Conservation (phyloP, 2,329 filamentous ascomycete genomes). For the Penicillium sp. region DNA sequence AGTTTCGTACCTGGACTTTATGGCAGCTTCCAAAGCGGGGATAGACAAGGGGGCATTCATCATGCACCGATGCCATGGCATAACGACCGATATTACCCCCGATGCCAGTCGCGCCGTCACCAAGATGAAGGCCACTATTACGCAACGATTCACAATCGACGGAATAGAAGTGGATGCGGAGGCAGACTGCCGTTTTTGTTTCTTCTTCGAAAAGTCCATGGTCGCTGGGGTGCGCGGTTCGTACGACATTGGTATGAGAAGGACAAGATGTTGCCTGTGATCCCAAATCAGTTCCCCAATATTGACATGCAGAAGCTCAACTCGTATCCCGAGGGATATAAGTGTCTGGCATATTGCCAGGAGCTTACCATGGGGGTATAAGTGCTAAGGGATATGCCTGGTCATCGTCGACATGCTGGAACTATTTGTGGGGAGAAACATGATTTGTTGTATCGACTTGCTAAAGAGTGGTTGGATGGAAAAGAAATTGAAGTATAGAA, state of each 20-base stretch:
- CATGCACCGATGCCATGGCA: constrained; percentile 53
- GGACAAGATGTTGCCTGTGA: constrained; percentile 50
- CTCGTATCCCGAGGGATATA: constrained; percentile 46
- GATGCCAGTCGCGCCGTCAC: constrained; percentile 45
- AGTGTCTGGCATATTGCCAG: constrained; percentile 45
- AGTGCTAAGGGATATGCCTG: constrained; percentile 47
- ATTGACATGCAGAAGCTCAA: constrained; percentile 43
- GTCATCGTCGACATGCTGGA: constrained; percentile 40
- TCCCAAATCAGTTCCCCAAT: constrained; percentile 43
- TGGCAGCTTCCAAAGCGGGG: constrained; percentile 50
- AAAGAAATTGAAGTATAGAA: constrained; percentile 27
- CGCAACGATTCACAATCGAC: constrained; percentile 48
- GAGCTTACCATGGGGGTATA: constrained; percentile 48
- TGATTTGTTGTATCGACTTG: constrained; percentile 46
- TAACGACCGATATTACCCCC: constrained; percentile 44
- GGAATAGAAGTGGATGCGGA: constrained; percentile 48
- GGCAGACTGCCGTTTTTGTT: constrained; percentile 48
- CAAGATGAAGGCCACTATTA: constrained; percentile 54
- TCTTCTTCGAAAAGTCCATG: constrained; percentile 45
- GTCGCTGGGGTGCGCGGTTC: constrained; percentile 46
- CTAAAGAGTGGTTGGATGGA: constrained; percentile 48
- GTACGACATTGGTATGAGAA: constrained; percentile 55
- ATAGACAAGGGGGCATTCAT: constrained; percentile 55
- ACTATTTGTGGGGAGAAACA: constrained; percentile 44
- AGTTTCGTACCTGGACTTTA: constrained; percentile 45